Percentiles rank a stretch among this genome's conserved stretches.
Evolutionary conservation across 2,329 filamentous ascomycete species (phyloP).

Genomic region (Metarhizium rileyi): DNA sequence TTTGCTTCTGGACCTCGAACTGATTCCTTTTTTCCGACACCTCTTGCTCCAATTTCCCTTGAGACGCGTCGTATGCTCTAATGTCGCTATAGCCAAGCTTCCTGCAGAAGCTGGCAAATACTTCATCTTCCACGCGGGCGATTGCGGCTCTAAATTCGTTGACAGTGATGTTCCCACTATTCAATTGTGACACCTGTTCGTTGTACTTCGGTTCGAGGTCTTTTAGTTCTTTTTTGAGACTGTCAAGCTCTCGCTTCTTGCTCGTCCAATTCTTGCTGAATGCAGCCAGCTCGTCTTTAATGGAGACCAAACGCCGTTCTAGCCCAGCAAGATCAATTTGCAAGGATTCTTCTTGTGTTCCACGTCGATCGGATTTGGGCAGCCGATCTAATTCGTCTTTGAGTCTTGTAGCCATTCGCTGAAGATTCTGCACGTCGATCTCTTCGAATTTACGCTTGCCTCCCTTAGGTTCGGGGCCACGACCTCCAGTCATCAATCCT

Average conservation of each 20-base stretch:
- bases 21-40: constrained; percentile 77
- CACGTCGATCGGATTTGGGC: constrained; percentile 66
- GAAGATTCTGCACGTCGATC: constrained; percentile 76
- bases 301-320: constrained; percentile 63
- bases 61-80: constrained; percentile 85
- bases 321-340: constrained; percentile 72
- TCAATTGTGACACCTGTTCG: constrained; percentile 60
- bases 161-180: constrained; percentile 42
- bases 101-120: constrained; percentile 79
- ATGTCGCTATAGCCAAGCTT: constrained; percentile 82
- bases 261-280: constrained; percentile 76
- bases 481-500: constrained; percentile 92
- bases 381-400: constrained; percentile 70
- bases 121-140: constrained; percentile 72
- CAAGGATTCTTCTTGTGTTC: constrained; percentile 69
- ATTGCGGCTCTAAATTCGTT: constrained; percentile 53
- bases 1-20: constrained; percentile 76
- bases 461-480: constrained; percentile 64
- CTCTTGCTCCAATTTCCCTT: constrained; percentile 86
- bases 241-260: constrained; percentile 72
- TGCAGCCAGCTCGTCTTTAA: constrained; percentile 65
- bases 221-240: constrained; percentile 61
- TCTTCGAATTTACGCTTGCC: constrained; percentile 81
- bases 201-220: constrained; percentile 71
- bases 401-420: constrained; percentile 64